phyloP scores from a whole-genome alignment of 2,329 filamentous ascomycete genomes.

The Xylariaceae sp. region DNA sequence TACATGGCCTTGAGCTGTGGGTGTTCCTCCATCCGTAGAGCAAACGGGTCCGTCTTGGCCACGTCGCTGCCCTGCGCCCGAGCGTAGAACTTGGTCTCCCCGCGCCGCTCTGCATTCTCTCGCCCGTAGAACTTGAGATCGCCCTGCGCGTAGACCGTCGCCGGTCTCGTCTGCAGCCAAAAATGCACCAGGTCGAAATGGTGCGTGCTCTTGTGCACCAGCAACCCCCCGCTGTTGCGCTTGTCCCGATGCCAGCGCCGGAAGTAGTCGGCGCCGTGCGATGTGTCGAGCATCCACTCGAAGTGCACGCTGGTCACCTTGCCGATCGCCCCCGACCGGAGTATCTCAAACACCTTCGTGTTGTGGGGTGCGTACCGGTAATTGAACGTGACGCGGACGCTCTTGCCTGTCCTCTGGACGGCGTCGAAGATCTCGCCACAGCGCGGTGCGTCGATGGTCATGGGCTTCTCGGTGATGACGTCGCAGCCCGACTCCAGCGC shows the following conservation, averaged over 20 bases:
- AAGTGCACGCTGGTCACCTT: slow-evolving; percentile 58
- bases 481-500: slow-evolving; percentile 58
- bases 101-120: slow-evolving; percentile 58
- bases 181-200: slow-evolving; percentile 65
- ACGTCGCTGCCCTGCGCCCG: slow-evolving; percentile 45
- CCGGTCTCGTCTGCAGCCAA: slow-evolving; percentile 55
- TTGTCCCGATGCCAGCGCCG: slow-evolving; percentile 63
- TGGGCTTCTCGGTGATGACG: slow-evolving; percentile 63
- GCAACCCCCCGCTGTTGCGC: slow-evolving; percentile 56
- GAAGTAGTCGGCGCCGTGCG: slow-evolving; percentile 62
- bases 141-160: slow-evolving; percentile 57
- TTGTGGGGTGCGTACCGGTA: slow-evolving; percentile 66
- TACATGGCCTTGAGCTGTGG: slow-evolving; percentile 57
- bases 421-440: slow-evolving; percentile 55
- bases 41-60: slow-evolving; percentile 56
- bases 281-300: slow-evolving; percentile 62
- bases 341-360: slow-evolving; percentile 55
- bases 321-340: slow-evolving; percentile 55
- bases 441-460: slow-evolving; percentile 59
- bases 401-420: slow-evolving; percentile 46
- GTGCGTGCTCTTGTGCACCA: slow-evolving; percentile 63
- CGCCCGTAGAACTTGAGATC: slow-evolving; percentile 59
- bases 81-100: slow-evolving; percentile 49
- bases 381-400: slow-evolving; percentile 60
- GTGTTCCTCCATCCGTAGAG: slow-evolving; percentile 52